A percentile compares a stretch with the other conserved stretches of the same genome.
Conservation (phyloP, 495 filamentous ascomycete species). For the Friedmanniomyces endolithicus region DNA sequence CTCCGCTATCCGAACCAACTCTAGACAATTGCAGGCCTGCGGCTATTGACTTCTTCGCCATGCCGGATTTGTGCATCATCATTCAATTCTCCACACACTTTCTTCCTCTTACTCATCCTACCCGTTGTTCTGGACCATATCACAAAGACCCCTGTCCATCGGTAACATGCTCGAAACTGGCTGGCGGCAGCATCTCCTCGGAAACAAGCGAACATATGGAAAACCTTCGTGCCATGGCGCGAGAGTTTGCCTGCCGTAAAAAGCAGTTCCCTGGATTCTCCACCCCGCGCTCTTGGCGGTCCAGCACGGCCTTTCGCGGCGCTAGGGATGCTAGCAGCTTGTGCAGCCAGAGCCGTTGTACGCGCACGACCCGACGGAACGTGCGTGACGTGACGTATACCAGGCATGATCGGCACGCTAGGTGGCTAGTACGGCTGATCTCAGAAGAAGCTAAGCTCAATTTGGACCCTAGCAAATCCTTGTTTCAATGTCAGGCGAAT, state of each 20-base stretch:
- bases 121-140: not conserved
- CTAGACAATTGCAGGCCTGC: not conserved
- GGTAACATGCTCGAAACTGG: not conserved
- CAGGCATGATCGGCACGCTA: too few species aligned
- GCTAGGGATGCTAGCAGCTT: too few species aligned
- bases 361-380: too few species aligned
- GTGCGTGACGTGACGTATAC: too few species aligned
- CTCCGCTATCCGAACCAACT: not conserved
- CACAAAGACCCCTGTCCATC: not conserved
- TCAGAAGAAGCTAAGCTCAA: too few species aligned
- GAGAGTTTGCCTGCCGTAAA: not conserved
- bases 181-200: not conserved
- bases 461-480: too few species aligned
- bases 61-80: not conserved
- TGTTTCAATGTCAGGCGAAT: too few species aligned
- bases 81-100: not conserved
- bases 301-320: too few species aligned
- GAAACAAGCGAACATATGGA: not conserved
- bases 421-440: too few species aligned
- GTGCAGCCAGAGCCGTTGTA: too few species aligned
- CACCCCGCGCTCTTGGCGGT: not conserved
- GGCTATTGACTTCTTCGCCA: not conserved
- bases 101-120: too few species aligned
- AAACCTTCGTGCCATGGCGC: not conserved
- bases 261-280: not conserved